These are phyloP conservation scores for Botrytis sinoallii DNA, from an alignment of 2,329 filamentous ascomycete species.

Conservation along the genomic window DNA sequence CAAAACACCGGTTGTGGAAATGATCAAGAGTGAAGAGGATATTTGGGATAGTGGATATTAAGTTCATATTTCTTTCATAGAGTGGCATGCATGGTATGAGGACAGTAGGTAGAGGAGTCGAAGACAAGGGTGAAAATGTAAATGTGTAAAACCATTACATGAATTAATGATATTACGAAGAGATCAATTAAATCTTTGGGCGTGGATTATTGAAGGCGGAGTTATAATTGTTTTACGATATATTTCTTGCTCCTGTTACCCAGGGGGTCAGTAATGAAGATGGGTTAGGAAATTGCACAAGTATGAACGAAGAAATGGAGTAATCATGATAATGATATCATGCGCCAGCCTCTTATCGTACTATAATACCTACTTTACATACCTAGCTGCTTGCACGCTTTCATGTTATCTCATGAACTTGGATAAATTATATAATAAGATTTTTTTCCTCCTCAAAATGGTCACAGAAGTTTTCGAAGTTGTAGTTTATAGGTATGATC, in stretches of 20 bases:
- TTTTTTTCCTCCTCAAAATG: neutral
- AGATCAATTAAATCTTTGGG: neutral
- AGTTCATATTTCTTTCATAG: neutral
- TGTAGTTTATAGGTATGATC: neutral
- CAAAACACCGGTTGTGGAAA: conserved; percentile 56
- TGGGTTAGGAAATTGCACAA: neutral
- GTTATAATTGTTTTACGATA: neutral
- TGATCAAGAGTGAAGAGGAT: conserved; percentile 61
- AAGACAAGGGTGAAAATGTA: neutral
- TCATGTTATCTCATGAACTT: neutral
- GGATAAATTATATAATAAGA: neutral
- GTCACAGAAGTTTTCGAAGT: neutral
- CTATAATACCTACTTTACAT: neutral
- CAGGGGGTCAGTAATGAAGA: neutral
- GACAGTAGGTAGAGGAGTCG: neutral
- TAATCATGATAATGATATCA: neutral
- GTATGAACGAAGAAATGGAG: neutral
- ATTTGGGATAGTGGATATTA: conserved; percentile 51
- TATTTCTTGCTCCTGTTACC: neutral
- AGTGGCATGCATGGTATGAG: neutral
- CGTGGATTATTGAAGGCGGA: neutral
- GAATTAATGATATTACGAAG: neutral
- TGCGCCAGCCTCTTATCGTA: neutral
- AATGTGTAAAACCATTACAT: neutral
- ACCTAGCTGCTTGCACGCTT: neutral